Percentiles rank a stretch among this genome's conserved stretches.
Evolutionary conservation across 306 rosid genomes (phyloP).

Genomic region (Acacia melanoxylon): DNA sequence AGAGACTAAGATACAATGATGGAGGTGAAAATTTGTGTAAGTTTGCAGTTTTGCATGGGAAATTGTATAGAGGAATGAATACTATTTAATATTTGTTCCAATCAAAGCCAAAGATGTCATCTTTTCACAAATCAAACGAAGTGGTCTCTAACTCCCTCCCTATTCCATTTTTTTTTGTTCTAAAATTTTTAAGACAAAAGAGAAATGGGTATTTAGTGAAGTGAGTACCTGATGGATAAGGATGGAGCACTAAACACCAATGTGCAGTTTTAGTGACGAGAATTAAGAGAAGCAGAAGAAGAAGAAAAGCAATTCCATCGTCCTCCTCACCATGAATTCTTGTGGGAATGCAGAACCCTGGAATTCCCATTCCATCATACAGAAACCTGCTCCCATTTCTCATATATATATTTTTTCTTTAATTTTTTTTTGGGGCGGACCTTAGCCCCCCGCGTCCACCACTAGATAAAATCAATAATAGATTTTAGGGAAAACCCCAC

Average conservation of each 20-base stretch:
- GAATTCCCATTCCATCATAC: conserved; percentile 43
- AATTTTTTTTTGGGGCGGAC: too few species aligned
- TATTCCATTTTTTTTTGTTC: conserved; percentile 8
- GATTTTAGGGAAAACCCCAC: too few species aligned
- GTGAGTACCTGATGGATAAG: conserved; percentile 43
- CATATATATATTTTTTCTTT: too few species aligned
- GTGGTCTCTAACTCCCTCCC: conserved; percentile 23
- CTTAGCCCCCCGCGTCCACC: too few species aligned
- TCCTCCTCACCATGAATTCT: conserved; percentile 58
- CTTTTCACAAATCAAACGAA: conserved; percentile 14
- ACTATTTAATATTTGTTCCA: conserved; percentile 15
- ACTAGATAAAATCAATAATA: too few species aligned
- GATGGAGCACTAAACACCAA: conserved; percentile 12
- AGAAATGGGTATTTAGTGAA: background rate
- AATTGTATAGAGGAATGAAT: conserved; percentile 10
- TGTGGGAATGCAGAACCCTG: conserved; percentile 62
- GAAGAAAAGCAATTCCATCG: conserved; percentile 48
- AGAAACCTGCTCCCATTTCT: conserved; percentile 50
- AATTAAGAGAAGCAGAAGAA: conserved; percentile 64
- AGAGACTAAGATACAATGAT: background rate
- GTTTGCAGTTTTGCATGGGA: conserved; percentile 36
- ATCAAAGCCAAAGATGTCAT: conserved; percentile 32
- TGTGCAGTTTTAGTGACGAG: conserved; percentile 52
- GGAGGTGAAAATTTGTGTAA: conserved; percentile 10
- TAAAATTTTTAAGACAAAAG: conserved; percentile 23